These are phyloP conservation scores for Thielaviopsis ethacetica DNA, from an alignment of 2,329 filamentous ascomycete species.

Conservation along the genomic window DNA sequence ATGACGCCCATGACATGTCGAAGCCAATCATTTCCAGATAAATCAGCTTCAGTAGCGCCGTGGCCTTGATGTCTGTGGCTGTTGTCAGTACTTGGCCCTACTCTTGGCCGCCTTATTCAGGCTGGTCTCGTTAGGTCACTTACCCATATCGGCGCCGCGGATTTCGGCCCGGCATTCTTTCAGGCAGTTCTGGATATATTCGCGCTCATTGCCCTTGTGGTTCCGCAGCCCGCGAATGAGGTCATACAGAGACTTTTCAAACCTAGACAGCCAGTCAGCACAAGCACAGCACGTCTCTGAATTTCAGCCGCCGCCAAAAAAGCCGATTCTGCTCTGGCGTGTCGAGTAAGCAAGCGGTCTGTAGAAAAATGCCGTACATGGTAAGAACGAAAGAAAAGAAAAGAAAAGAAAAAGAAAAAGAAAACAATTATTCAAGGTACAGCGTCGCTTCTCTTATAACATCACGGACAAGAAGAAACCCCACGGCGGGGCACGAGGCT, in stretches of 20 bases:
- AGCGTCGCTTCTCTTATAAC: background rate
- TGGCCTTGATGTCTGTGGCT: constrained; percentile 72
- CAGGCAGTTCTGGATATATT: constrained; percentile 84
- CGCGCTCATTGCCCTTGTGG: constrained; percentile 87
- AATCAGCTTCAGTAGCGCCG: constrained; percentile 83
- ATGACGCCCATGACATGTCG: constrained; percentile 99
- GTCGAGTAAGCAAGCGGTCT: background rate
- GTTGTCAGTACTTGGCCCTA: background rate
- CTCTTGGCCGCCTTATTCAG: background rate
- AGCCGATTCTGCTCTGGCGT: background rate
- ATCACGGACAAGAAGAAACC: background rate
- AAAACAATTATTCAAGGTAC: background rate
- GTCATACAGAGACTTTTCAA: constrained; percentile 97
- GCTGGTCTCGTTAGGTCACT: constrained; percentile 15
- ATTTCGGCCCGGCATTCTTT: constrained; percentile 94
- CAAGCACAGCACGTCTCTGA: background rate
- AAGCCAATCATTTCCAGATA: constrained; percentile 99
- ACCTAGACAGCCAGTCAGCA: constrained; percentile 35
- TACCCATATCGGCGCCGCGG: constrained; percentile 81
- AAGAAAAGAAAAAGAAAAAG: background rate
- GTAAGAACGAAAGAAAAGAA: background rate
- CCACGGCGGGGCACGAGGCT: background rate
- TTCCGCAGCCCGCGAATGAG: constrained; percentile 91
- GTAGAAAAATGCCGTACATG: background rate
- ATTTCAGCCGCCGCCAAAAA: background rate